Conservation (phyloP, 1,139 yeast genomes). For the Suhomyces ambrosiae region DNA sequence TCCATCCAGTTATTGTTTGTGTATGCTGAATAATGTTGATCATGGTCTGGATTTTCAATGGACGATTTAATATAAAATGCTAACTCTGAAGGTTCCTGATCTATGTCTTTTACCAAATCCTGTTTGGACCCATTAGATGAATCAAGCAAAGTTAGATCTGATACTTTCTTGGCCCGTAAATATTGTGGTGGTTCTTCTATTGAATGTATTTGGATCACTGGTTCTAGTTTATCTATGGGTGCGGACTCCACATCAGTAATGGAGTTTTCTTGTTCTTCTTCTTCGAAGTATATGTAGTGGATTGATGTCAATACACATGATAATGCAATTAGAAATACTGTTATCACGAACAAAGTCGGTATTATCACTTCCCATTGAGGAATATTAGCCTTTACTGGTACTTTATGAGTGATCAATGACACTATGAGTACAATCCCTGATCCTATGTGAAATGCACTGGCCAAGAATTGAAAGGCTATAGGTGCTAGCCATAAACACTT, state of each 20-base stretch:
- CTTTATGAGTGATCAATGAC: slow-evolving; percentile 15
- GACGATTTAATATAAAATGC: slow-evolving; percentile 16
- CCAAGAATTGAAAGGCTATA: slow-evolving; percentile 11
- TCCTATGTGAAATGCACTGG: slow-evolving; percentile 20
- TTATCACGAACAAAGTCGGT: slow-evolving; percentile 15
- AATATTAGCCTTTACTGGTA: slow-evolving; percentile 2
- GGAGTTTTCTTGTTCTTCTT: neutral
- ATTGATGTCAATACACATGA: slow-evolving; percentile 7
- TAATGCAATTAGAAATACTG: slow-evolving; percentile 13
- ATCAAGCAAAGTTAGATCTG: slow-evolving; percentile 18
- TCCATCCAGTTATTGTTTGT: slow-evolving; percentile 26
- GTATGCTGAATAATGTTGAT: slow-evolving; percentile 14
- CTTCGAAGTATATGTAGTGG: slow-evolving; percentile 4
- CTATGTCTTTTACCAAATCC: slow-evolving; percentile 9
- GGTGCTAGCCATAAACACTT: neutral
- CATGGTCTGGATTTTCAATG: slow-evolving; percentile 10
- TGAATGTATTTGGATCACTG: neutral
- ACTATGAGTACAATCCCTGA: slow-evolving; percentile 24
- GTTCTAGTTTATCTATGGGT: neutral
- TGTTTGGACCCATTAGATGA: slow-evolving; percentile 5
- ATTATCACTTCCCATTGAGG: slow-evolving; percentile 13
- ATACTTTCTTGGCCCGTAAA: slow-evolving; percentile 13
- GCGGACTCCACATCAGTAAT: slow-evolving; percentile 5
- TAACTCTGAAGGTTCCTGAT: slow-evolving; percentile 12
- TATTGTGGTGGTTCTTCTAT: neutral